These are phyloP conservation scores for Phaeophleospora eucalypticola DNA, from an alignment of 2,329 filamentous ascomycete genomes.

Conservation along the genomic window DNA sequence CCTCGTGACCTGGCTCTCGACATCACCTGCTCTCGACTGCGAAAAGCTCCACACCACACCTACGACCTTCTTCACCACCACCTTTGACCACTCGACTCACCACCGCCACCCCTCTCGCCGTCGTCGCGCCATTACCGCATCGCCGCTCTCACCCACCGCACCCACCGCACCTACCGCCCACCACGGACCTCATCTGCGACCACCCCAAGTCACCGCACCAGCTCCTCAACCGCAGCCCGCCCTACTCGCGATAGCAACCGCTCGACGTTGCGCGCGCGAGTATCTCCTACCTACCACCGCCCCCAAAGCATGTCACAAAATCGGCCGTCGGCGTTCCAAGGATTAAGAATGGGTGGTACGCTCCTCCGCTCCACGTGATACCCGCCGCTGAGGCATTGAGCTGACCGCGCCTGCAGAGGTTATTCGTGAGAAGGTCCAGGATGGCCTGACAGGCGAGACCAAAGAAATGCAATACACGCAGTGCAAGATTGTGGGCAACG, in stretches of 20 bases:
- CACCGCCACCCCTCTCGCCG: constrained; percentile 1
- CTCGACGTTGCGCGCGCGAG: constrained; percentile 15
- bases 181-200: constrained; percentile 50
- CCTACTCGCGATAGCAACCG: constrained; percentile 38
- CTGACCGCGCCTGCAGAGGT: constrained; percentile 65
- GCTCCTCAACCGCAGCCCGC: constrained; percentile 43
- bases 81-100: neutral
- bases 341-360: constrained; percentile 96
- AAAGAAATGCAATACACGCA: constrained; percentile 97
- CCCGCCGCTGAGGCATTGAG: constrained; percentile 14
- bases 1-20: constrained; percentile 1
- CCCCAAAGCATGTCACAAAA: constrained; percentile 72
- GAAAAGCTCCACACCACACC: neutral
- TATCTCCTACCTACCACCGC: constrained; percentile 4
- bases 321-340: constrained; percentile 82
- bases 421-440: constrained; percentile 97
- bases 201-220: constrained; percentile 40
- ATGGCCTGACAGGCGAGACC: constrained; percentile 94
- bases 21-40: neutral
- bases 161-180: constrained; percentile 24
- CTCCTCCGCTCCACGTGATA: constrained; percentile 20
- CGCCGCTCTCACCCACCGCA: constrained; percentile 1
- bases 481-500: constrained; percentile 99
- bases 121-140: too few relatives aligned
- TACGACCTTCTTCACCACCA: neutral